Percentiles rank a stretch among this genome's conserved stretches.
These are phyloP conservation scores for Alternaria triticimaculans DNA, from an alignment of 2,329 filamentous ascomycete genomes.

Conservation along the genomic window DNA sequence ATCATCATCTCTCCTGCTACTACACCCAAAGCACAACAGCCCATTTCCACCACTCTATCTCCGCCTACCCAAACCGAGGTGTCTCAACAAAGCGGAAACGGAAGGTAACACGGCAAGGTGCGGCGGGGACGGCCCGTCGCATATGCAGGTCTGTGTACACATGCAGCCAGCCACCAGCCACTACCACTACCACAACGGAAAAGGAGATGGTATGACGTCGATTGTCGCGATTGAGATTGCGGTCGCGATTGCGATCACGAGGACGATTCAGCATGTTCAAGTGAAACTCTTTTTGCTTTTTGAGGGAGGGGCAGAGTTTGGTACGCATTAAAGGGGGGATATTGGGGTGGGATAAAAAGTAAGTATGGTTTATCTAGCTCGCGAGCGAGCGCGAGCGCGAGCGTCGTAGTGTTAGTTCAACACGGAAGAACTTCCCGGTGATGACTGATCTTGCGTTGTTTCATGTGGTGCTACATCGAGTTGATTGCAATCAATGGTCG, in stretches of 20 bases:
- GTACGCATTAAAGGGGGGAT: not conserved
- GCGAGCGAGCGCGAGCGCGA: too few species aligned
- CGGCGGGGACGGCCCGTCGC: not conserved
- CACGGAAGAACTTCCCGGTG: not conserved
- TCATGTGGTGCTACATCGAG: not conserved
- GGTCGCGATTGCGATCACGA: not conserved
- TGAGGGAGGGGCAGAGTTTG: not conserved
- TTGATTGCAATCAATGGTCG: not conserved
- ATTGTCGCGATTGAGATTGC: not conserved
- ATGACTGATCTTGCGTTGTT: not conserved
- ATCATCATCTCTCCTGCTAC: not conserved
- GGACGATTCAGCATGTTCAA: not conserved
- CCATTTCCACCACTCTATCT: not conserved
- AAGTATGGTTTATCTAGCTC: not conserved
- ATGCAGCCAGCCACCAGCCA: not conserved
- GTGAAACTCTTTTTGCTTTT: not conserved
- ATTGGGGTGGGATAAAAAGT: not conserved
- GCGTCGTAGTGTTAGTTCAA: not conserved
- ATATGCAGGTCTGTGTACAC: not conserved
- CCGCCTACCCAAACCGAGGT: not conserved
- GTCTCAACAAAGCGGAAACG: not conserved
- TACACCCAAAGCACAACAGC: not conserved
- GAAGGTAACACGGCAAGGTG: not conserved
- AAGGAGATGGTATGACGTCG: not conserved
- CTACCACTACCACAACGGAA: not conserved